Evolutionary conservation across 805 yeast species (phyloP), one percentile per base, ranked within the genome.

Genomic region (Komagataella pseudopastoris): DNA sequence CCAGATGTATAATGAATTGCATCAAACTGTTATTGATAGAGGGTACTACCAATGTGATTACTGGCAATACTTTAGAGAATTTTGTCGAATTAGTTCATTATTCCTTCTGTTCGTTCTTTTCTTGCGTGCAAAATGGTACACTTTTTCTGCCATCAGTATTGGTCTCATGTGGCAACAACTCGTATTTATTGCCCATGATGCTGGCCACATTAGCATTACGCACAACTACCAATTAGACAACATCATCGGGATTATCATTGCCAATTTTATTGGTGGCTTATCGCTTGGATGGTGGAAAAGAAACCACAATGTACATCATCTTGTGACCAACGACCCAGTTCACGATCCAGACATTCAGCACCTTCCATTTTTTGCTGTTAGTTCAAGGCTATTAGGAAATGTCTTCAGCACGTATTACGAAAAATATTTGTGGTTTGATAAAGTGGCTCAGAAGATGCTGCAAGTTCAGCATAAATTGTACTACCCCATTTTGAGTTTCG

Each of bases 311-410:
- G 95, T 88, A n/a, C 96, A 88, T 65, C 96, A 88, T 63, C 68
- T 88, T 50, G 75, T 88, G 51, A 85, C 96, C n/a, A 88, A 88
- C 64, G 96, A 88, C 61, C 96, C 96, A 0, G 84, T 85, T 1
- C 96, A 89, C 62, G 96, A 88, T 60, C 96, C 96, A 0, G 96
- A 88, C 66, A 89, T 88, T 62, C 96, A 88, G 66, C 96, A 88
- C 66, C 65, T 88, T 56, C 96, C 96, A 1, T 88, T 88, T 59
- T 88, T 88, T 63, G 95, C 96, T 2, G 95, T 88, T 17, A 81
- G 89, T 51, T 73, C 85, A 1, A 70, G 85, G 55, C 69, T 88
- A 3, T 77, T 88, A 57, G 80, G 78, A 3, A 72, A 78, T 59
- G 78, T 88, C 6, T 86, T 80, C 62, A 86, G 95, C 23, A 86